Evolutionary conservation across 192 early-diverging fungal species (phyloP).

Genomic region (Umbelopsis sp.): DNA sequence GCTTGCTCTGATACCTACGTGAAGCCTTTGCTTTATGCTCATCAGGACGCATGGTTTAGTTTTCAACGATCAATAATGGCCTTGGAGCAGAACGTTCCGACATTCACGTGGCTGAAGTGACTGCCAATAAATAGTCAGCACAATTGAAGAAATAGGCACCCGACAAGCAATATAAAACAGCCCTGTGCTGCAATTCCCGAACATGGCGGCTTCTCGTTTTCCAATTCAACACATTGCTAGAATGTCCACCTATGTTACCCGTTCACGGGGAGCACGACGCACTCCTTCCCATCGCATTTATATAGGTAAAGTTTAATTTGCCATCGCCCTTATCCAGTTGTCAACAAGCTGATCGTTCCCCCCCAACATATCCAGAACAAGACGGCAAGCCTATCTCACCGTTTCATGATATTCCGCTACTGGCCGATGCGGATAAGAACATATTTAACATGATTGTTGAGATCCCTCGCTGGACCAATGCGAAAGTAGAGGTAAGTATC

Average conservation of each 20-base stretch:
- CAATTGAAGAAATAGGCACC: neutral
- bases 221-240: constrained; percentile 10
- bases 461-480: constrained; percentile 99
- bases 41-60: constrained; percentile 32
- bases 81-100: too few species aligned
- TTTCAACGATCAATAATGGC: neutral
- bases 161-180: neutral
- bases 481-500: constrained; percentile 82
- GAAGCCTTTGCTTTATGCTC: constrained; percentile 40
- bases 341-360: neutral
- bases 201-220: constrained; percentile 13
- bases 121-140: constrained; percentile 6
- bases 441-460: constrained; percentile 99
- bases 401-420: constrained; percentile 98
- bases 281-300: constrained; percentile 28
- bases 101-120: neutral
- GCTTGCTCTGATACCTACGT: constrained; percentile 30
- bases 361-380: constrained; percentile 56
- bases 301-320: constrained; percentile 20
- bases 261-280: constrained; percentile 5
- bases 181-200: neutral
- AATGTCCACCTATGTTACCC: constrained; percentile 18
- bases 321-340: neutral
- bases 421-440: constrained; percentile 85
- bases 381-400: constrained; percentile 85